Base-by-base conservation (phyloP, 768 basidiomycete genomes). In the Psilocybe subaeruginosa region DNA sequence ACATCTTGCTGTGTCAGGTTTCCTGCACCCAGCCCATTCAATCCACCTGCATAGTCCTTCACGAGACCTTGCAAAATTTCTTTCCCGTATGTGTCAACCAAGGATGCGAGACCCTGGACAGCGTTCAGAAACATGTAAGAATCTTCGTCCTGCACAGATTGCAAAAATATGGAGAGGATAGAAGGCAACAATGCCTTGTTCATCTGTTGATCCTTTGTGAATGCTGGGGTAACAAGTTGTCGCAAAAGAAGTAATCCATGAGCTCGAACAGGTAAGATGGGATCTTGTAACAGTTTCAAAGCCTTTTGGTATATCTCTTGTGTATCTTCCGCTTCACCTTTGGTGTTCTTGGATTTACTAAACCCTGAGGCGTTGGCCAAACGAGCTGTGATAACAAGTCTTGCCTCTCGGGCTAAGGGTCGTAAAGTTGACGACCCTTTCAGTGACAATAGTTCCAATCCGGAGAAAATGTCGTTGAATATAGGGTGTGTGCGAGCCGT, bases 91-190 rank as follows among this genome's bases (percentile, higher is more conserved):
- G 79, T 80, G 67, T 95, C 89, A 0, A 90, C 94, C 84, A 98
- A 88, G 3, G 84, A 86, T n/a, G 89, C 85, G 0, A 99, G 80
- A 0, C 96, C 96, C 68, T 95, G 93, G 12, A 97, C 90, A 0
- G 92, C 95, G 69, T 95, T 95, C 55, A 98, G 78, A 70, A 94
- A 98, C 57, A 98, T 87, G 73, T 95, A 98, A n/a, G 93, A 94
- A 69, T 99, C 97, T 41, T 95, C 91, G 62, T 97, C 95, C 69
- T 93, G 90, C 4, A 96, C 74, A 0, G 88, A 84, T 69, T 92
- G 87, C 63, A 96, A 73, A 72, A 98, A 97, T 57, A 97, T 90
- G 30, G 91, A 90, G 49, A 95, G 76, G 65, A 98, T 92, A 0
- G 89, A 91, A 5, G 95, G 94, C 14, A 88, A 74, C 27, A 98